phyloP scores from a whole-genome alignment of 2,329 filamentous ascomycete species.

The Myriosclerotinia curreyana region DNA sequence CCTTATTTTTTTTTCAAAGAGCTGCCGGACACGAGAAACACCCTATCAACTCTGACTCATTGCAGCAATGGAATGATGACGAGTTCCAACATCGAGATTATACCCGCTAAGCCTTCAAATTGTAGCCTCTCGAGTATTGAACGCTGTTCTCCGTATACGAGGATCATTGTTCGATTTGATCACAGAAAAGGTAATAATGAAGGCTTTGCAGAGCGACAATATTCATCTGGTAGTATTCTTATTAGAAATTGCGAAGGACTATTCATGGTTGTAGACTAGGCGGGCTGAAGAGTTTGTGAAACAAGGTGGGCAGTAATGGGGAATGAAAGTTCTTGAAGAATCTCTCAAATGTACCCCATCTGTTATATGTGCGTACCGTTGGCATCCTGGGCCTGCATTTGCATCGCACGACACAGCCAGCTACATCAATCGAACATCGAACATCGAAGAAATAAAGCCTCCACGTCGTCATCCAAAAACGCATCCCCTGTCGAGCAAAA shows the following conservation, averaged over 20 bases:
- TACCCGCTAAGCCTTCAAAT: neutral
- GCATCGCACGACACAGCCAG: no score
- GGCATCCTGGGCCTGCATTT: no score
- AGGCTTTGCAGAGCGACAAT: neutral
- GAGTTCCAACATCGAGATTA: neutral
- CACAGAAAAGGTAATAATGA: neutral
- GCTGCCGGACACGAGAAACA: neutral
- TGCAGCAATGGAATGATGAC: neutral
- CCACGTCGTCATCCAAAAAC: no score
- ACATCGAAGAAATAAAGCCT: no score
- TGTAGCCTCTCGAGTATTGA: neutral
- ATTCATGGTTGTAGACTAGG: neutral
- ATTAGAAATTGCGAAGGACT: neutral
- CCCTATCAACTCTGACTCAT: neutral
- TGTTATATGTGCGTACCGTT: no score
- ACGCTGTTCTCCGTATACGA: neutral
- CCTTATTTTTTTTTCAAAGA: neutral
- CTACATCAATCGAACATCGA: no score
- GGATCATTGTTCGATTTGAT: neutral
- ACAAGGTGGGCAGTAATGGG: neutral
- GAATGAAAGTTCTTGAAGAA: neutral
- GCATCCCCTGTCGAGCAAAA: no score
- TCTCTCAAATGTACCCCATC: no score
- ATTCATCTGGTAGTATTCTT: neutral
- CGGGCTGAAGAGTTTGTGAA: neutral